Base-by-base conservation (phyloP, 129 eudicot genomes). In the Deinandra increscens region DNA sequence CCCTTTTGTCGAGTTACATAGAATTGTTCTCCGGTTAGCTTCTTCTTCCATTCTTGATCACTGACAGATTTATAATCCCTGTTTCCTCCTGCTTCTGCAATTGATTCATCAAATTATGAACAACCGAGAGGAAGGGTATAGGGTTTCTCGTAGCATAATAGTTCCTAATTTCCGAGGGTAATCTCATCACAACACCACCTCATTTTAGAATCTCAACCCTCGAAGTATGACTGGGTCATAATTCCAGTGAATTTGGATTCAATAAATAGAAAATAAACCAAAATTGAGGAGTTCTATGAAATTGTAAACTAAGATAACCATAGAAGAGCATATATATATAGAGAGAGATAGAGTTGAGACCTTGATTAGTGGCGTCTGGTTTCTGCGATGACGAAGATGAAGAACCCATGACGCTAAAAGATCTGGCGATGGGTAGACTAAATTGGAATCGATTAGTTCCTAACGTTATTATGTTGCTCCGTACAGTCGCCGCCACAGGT, bases 1-100 rank as follows among this genome's bases (percentile, higher is more conserved):
- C 98, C 98, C 86, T 93, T 93, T 64, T 89, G 83, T 19, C 98
- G 81, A 55, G 97, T 78, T 14, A 93, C 64, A 18, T 89, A 93
- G 54, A 70, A 93, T 60, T 93, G 97, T 33, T 93, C 85, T 55
- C 81, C 81, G 1, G 81, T 82, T 2, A 93, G 84, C 76, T 78
- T 81, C 80, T 81, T 86, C 76, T 68, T 88, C 96, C 94, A 86
- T 70, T 88, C 98, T 60, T 75, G 82, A 42, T 86, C 84, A 17
- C 89, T 91, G 51, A 86, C 43, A 19, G 94, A 81, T 37, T 76
- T 82, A 66, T 62, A 88, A 77, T 88, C 92, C 38, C 43, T 38
- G 20, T 73, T 80, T 12, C 87, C n/a, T n/a, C n/a, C 87, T 2
- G 74, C 50, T 51, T 75, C 97, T 86, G 84, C 77, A 68, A 58